These are phyloP conservation scores for Litsea cubeba DNA, from an alignment of 164 flowering plant species.

Conservation along the genomic window DNA sequence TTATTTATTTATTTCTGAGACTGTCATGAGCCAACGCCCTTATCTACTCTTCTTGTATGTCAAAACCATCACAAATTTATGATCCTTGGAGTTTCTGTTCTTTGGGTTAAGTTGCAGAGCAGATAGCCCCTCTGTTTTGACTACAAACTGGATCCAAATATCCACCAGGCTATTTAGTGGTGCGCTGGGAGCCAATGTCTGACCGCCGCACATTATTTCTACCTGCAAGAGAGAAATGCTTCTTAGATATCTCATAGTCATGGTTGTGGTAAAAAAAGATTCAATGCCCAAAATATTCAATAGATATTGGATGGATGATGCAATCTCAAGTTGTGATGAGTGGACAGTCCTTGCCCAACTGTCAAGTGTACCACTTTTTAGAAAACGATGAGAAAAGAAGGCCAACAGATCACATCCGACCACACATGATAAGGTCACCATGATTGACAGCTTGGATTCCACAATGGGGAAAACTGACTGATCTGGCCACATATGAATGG, in stretches of 20 bases:
- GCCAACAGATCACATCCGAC: neutral
- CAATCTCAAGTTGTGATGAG: neutral
- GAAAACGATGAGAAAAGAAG: neutral
- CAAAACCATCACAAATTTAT: slow-evolving; percentile 15
- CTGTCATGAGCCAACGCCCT: neutral
- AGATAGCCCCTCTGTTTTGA: neutral
- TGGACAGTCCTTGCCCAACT: neutral
- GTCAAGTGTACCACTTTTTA: neutral
- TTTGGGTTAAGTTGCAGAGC: neutral
- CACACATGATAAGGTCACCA: neutral
- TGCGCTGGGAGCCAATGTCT: slow-evolving; percentile 3
- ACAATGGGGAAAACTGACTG: too few species aligned
- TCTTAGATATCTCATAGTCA: neutral
- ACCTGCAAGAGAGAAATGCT: slow-evolving; percentile 8
- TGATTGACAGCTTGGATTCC: neutral
- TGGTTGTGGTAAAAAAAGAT: too few species aligned
- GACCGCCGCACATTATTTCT: slow-evolving; percentile 16
- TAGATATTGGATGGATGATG: neutral
- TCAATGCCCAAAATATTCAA: too few species aligned
- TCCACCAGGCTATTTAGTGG: slow-evolving; percentile 9
- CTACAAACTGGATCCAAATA: slow-evolving; percentile 8
- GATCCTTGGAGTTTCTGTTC: neutral
- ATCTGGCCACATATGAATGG: too few species aligned
- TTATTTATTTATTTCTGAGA: too few species aligned
- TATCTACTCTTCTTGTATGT: slow-evolving; percentile 6